phyloP scores from a whole-genome alignment of 2,329 filamentous ascomycete species.

The Diaporthe capsici region DNA sequence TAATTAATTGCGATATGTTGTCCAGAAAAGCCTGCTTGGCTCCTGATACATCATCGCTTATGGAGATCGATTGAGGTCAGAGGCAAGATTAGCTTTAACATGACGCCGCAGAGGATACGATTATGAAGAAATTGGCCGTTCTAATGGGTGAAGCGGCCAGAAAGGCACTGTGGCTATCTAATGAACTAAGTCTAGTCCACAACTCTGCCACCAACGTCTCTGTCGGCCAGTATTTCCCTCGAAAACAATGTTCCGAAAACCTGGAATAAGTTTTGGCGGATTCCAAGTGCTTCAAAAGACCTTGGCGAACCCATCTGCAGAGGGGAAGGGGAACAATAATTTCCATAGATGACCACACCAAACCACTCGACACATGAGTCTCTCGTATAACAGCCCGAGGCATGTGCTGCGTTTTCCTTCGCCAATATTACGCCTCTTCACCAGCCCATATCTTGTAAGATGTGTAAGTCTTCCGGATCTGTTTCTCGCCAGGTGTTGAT shows the following conservation, averaged over 20 bases:
- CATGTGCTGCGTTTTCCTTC: too few relatives aligned
- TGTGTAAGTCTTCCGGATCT: background rate
- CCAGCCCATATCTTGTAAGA: background rate
- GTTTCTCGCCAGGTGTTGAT: background rate
- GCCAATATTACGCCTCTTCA: background rate
- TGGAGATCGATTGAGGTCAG: background rate
- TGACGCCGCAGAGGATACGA: background rate
- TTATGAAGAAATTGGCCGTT: background rate
- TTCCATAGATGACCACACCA: background rate
- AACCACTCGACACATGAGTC: background rate
- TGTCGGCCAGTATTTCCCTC: background rate
- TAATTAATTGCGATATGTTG: background rate
- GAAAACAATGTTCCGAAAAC: background rate
- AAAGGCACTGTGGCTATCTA: background rate
- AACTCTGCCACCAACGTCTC: background rate
- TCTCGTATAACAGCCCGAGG: background rate
- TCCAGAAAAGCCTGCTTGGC: background rate
- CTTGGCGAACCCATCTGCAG: background rate
- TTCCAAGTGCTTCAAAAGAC: background rate
- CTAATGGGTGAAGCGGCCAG: too few relatives aligned
- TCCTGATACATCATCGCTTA: too few relatives aligned
- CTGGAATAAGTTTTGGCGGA: background rate
- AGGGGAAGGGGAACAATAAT: background rate
- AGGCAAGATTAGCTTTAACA: background rate
- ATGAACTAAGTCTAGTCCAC: background rate